phyloP scores from a whole-genome alignment of 768 basidiomycete genomes.

The Pleurotus sapidus region DNA sequence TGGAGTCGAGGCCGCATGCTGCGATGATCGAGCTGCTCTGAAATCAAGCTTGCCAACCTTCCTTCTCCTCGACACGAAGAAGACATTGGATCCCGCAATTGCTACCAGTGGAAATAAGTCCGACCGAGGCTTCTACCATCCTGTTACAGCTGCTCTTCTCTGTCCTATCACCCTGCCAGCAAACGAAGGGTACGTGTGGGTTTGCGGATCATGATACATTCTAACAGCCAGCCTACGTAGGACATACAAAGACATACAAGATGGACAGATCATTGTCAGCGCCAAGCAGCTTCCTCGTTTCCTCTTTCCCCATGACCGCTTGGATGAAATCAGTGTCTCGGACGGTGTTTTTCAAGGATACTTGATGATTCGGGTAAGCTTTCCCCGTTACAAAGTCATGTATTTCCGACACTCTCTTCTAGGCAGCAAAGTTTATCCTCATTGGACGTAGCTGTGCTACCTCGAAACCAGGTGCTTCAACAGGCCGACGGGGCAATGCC shows the following conservation, averaged over 20 bases:
- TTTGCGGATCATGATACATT: too few species aligned
- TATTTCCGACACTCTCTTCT: background rate
- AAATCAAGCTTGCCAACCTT: background rate
- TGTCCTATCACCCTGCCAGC: constrained; percentile 17
- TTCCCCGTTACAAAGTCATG: background rate
- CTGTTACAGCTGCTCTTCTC: constrained; percentile 22
- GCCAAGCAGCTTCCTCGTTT: constrained; percentile 24
- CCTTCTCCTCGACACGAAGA: background rate
- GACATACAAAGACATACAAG: background rate
- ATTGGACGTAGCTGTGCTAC: background rate
- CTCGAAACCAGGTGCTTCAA: background rate
- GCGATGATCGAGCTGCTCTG: background rate
- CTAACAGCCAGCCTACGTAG: too few species aligned
- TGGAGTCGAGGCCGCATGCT: background rate
- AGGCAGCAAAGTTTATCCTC: background rate
- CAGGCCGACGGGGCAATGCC: background rate
- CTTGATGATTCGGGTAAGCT: constrained; percentile 2
- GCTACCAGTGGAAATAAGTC: constrained; percentile 8
- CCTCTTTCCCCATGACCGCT: constrained; percentile 24
- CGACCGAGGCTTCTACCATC: constrained; percentile 18
- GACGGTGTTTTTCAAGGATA: background rate
- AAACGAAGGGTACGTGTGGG: too few species aligned
- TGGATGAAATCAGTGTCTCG: background rate
- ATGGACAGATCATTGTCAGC: background rate
- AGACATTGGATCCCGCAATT: constrained; percentile 12